phyloP scores from a whole-genome alignment of 192 early-diverging fungal species.

The Coemansia sp. region DNA sequence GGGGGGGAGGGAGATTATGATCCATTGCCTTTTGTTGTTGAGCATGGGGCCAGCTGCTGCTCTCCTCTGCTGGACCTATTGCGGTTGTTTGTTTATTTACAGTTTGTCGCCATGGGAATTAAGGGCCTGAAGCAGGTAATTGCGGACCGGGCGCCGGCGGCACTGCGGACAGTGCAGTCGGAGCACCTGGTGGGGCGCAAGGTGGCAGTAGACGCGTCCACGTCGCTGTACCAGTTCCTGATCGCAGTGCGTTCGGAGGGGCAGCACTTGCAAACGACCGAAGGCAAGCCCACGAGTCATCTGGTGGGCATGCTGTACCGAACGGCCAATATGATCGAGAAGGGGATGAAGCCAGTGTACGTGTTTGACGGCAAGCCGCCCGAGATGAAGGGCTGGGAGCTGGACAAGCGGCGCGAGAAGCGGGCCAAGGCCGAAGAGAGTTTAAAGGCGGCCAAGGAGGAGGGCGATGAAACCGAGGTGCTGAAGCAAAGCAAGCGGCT shows the following conservation, averaged over 20 bases:
- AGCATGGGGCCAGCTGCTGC: no score
- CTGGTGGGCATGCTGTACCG: slow-evolving; percentile 96
- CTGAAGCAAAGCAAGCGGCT: slow-evolving; percentile 82
- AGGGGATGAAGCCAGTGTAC: slow-evolving; percentile 92
- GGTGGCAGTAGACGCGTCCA: slow-evolving; percentile 96
- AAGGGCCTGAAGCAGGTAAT: slow-evolving; percentile 88
- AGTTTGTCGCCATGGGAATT: slow-evolving; percentile 65
- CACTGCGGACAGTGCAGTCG: slow-evolving; percentile 77
- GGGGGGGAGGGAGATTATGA: no score
- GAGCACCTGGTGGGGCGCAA: slow-evolving; percentile 89
- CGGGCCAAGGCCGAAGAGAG: slow-evolving; percentile 65
- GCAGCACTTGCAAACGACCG: slow-evolving; percentile 78
- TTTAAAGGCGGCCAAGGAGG: slow-evolving; percentile 67
- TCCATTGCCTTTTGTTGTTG: no score
- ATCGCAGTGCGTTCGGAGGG: slow-evolving; percentile 94
- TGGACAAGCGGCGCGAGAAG: slow-evolving; percentile 66
- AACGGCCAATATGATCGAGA: slow-evolving; percentile 93
- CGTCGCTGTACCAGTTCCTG: slow-evolving; percentile 97
- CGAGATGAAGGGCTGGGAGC: slow-evolving; percentile 81
- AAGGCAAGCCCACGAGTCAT: slow-evolving; percentile 93
- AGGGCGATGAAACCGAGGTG: slow-evolving; percentile 69
- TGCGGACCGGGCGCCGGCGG: slow-evolving; percentile 79
- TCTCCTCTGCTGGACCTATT: no score
- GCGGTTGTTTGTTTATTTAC: background rate
- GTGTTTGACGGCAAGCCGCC: slow-evolving; percentile 99